A percentile compares a stretch with the other conserved stretches of the same genome.
Evolutionary conservation across 352 stramenopile genomes (phyloP).

Genomic region (Hyaloperonospora arabidopsidis): DNA sequence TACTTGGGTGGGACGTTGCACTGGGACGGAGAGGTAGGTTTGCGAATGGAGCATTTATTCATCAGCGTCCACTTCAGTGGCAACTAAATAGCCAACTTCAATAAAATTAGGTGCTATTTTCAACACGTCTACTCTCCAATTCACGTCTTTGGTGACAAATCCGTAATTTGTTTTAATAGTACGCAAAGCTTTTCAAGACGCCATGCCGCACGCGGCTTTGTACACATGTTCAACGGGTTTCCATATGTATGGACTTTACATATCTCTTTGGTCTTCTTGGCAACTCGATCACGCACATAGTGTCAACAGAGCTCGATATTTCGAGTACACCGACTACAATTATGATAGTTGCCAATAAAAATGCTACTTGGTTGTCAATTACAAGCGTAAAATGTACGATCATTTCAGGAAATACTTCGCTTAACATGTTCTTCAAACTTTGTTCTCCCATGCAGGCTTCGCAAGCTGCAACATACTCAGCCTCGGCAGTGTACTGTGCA

Average conservation of each 20-base stretch:
- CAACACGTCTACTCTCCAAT: not conserved
- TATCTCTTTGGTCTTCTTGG: not conserved
- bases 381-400: not conserved
- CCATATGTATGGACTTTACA: not conserved
- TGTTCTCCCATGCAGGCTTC: too few relatives aligned
- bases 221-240: not conserved
- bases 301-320: too few relatives aligned
- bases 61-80: too few relatives aligned
- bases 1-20: too few relatives aligned
- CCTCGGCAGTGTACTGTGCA: not conserved
- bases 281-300: not conserved
- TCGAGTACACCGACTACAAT: conserved; percentile 4
- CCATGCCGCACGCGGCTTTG: not conserved
- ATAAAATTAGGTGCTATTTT: too few relatives aligned
- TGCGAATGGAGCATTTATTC: too few relatives aligned
- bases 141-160: not conserved
- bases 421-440: too few relatives aligned
- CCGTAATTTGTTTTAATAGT: not conserved
- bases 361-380: not conserved
- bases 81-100: too few relatives aligned
- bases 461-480: too few relatives aligned
- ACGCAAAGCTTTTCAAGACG: not conserved
- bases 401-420: too few relatives aligned
- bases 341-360: not conserved
- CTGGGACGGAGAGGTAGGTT: too few relatives aligned